Evolutionary conservation across 768 basidiomycete genomes (phyloP), one percentile per base, ranked within the genome.

Genomic region (Russula olivacea): DNA sequence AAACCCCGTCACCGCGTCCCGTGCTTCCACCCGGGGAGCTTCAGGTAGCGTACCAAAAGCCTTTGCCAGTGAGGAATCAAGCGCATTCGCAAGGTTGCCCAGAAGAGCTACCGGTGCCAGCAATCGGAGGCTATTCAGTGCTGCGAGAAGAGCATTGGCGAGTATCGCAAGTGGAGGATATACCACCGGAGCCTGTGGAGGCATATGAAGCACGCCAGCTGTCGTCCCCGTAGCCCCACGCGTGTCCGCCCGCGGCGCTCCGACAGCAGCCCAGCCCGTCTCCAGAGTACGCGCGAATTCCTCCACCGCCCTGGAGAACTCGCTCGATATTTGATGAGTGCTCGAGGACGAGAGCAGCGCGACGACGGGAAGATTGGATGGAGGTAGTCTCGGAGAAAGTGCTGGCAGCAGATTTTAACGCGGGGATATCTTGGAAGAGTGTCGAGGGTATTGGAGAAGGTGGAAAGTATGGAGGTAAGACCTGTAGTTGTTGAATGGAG

Each of bases 321-420:
- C 84, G 30, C 76, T 75, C 10, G 76, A 75, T 38, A 89, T 83
- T 94, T 73, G 96, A 93, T 71, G 93, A 89, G 69, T 96, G 91
- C 69, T 98, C 95, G 63, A 93, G 83, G n/a, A 98, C 91, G 55
- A 90, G 78, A 36, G 85, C 80, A 0, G 91, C 91, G 66, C 87
- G 87, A 62, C 82, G 79, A 41, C 95, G 81, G 56, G 90, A 86
- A 52, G 80, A 77, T 56, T 93, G 82, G n/a, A 94, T 83, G 23
- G 79, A 72, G 52, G 89, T 86, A n/a, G 87, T 89, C 63, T 83
- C 81, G 55, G 85, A 80, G 80, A 95, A 97, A 28, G 79, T 77
- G 10, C 80, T 79, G 48, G 91, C 86, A 61, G 83, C 81, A 43
- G 83, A 77, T 69, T 96, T 92, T 49, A 98, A 79, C 5, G 83